Base-by-base conservation (phyloP, 352 stramenopile species). In the Pythium phragmitis region DNA sequence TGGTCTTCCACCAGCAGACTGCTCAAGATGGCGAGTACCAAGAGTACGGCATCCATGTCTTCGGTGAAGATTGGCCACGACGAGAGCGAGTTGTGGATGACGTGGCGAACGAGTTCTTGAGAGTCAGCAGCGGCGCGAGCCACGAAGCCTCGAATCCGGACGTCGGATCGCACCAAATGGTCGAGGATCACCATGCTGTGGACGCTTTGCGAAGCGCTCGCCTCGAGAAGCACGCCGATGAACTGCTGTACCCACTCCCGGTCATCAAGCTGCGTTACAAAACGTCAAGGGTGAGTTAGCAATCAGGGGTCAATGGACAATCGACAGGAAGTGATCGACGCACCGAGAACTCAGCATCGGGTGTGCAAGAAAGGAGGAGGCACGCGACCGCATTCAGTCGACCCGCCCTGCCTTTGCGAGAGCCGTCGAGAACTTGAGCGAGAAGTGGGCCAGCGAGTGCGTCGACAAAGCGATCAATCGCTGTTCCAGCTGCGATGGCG, bases 61-160 rank as follows among this genome's bases (percentile, higher is more conserved):
- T 69, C 63, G 2, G 55, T 54, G 42, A 64, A 69, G 30, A 69
- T 63, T 13, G 63, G 63, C 63, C 63, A 69, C 37, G 55, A 55
- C 14, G 47, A 60, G 12, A 69, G 36, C 37, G 56, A 59, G 33
- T 39, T 64, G 13, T 64, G 63, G 16, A 64, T 33, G 17, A 69
- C 43, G 7, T 69, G 63, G 19, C 34, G 36, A 7, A 69, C 23
- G 4, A 64, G 28, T 39, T 64, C 63, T 42, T 55, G 37, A 3
- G 47, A 60, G 7, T 48, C 64, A 6, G 28, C 55, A 37, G 37
- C 59, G 4, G 46, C 42, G 1, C 23, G 13, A 13, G 63, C 54
- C 7, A 60, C 19, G 49, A 59, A 50, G 5, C 13, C n/a, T 41
- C 63, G 54, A 21, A 69, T 34, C 28, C 19, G 19, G 1, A n/a